Conservation (phyloP, 2,329 filamentous ascomycete genomes). For the Aureobasidium sp. region DNA sequence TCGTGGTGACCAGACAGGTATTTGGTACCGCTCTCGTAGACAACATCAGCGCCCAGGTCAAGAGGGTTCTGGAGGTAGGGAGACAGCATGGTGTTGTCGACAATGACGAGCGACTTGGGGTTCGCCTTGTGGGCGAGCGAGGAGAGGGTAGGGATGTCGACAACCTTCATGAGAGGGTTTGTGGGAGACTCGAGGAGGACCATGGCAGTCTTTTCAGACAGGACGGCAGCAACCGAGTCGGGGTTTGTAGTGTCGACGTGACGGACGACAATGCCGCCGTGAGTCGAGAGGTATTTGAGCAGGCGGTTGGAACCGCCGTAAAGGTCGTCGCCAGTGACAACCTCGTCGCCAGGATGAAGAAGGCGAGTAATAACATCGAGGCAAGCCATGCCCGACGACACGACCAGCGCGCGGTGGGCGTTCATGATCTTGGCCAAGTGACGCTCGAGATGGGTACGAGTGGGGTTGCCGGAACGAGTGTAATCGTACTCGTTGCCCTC, state of each 20-base stretch:
- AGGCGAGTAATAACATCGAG: slow-evolving; percentile 92
- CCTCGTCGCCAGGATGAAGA: slow-evolving; percentile 87
- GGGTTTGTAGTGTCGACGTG: slow-evolving; percentile 89
- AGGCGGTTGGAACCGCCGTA: slow-evolving; percentile 94
- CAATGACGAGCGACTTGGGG: slow-evolving; percentile 72
- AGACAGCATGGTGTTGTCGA: slow-evolving; percentile 99
- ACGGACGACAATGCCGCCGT: slow-evolving; percentile 87
- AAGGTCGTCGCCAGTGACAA: slow-evolving; percentile 92
- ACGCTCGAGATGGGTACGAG: slow-evolving; percentile 88
- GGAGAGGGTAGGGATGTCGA: slow-evolving; percentile 79
- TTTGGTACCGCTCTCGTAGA: slow-evolving; percentile 97
- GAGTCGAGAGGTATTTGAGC: slow-evolving; percentile 81
- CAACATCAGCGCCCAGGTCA: slow-evolving; percentile 88
- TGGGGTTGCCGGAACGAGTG: slow-evolving; percentile 94
- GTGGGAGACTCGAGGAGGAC: slow-evolving; percentile 94
- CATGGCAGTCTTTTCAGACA: slow-evolving; percentile 83
- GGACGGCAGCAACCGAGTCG: slow-evolving; percentile 59
- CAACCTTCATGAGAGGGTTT: slow-evolving; percentile 96
- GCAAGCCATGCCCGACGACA: slow-evolving; percentile 95
- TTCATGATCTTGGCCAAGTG: slow-evolving; percentile 99
- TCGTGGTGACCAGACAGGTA: slow-evolving; percentile 98
- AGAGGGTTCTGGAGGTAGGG: slow-evolving; percentile 90
- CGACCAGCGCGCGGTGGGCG: slow-evolving; percentile 80
- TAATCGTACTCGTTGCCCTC: slow-evolving; percentile 85
- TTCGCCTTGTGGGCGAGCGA: slow-evolving; percentile 69